These are phyloP conservation scores for Camelina sativa DNA, from an alignment of 345 rosid genomes.

Conservation along the genomic window DNA sequence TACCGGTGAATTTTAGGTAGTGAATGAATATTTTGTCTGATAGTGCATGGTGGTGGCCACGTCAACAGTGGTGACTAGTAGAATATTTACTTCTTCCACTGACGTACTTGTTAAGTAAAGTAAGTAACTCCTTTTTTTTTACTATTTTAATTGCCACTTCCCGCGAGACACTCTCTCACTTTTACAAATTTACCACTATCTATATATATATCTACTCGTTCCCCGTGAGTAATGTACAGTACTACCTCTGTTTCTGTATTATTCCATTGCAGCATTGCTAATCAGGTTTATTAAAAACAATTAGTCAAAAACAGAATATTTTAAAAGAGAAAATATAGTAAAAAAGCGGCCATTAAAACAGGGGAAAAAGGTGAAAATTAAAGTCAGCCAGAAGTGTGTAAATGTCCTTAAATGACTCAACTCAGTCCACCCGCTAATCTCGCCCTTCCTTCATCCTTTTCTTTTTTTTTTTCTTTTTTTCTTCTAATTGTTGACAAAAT, in stretches of 20 bases:
- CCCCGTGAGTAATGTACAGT: background rate
- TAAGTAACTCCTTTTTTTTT: too few species aligned
- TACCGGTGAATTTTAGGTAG: slow-evolving; percentile 31
- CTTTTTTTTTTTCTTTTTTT: background rate
- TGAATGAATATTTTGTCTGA: slow-evolving; percentile 25
- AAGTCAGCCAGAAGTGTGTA: slow-evolving; percentile 37
- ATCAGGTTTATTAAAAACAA: background rate
- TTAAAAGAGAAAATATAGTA: background rate
- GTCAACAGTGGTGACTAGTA: slow-evolving; percentile 10
- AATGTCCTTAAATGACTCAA: slow-evolving; percentile 35
- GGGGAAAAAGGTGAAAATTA: slow-evolving; percentile 6
- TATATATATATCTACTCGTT: background rate
- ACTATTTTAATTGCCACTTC: background rate
- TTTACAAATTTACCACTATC: background rate
- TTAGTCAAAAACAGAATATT: slow-evolving; percentile 25
- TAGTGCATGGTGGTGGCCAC: slow-evolving; percentile 30
- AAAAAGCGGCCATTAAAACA: slow-evolving; percentile 27
- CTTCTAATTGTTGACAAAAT: background rate
- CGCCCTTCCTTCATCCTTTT: slow-evolving; percentile 16
- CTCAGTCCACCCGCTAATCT: slow-evolving; percentile 47
- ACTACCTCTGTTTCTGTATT: background rate
- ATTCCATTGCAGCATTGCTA: slow-evolving; percentile 1
- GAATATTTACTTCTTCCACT: slow-evolving; percentile 7
- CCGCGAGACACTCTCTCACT: background rate
- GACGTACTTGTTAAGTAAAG: background rate